Evolutionary conservation across 1,284 basidiomycete species (phyloP).

Genomic region (Dichomitus squalens): DNA sequence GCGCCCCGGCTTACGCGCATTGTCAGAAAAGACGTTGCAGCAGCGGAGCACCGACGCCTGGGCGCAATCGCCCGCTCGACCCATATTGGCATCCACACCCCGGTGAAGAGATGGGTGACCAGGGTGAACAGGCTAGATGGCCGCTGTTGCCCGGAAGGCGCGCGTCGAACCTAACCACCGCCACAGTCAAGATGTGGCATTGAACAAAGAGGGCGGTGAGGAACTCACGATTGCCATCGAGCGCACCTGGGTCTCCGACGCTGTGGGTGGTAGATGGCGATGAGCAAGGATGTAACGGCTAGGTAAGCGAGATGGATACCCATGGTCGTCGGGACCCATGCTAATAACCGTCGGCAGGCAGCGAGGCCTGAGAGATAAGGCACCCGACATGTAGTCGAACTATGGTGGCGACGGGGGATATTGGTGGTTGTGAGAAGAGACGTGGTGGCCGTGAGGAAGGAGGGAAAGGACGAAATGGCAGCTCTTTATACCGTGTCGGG

Average conservation of each 20-base stretch:
- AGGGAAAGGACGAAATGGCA: background rate
- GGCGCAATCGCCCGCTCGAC: background rate
- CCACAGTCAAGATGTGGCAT: background rate
- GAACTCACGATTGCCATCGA: background rate
- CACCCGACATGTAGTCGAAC: background rate
- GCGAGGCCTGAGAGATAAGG: background rate
- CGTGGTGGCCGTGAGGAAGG: background rate
- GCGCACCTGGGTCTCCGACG: background rate
- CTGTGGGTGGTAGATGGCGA: background rate
- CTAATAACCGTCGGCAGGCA: background rate
- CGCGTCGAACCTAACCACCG: background rate
- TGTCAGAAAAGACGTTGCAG: background rate
- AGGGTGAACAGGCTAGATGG: background rate
- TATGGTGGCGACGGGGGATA: background rate
- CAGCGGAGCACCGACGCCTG: background rate
- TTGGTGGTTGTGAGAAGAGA: background rate
- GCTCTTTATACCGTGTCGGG: background rate
- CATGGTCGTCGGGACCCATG: background rate
- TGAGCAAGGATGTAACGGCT: no score
- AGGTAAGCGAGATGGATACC: background rate
- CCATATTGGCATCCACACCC: background rate
- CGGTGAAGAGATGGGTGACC: background rate
- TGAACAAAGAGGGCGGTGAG: no score
- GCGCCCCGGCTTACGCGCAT: background rate
- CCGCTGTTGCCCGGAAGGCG: background rate